Evolutionary conservation across 148 eudicot species (phyloP).

Genomic region (Vaccinium darrowii): DNA sequence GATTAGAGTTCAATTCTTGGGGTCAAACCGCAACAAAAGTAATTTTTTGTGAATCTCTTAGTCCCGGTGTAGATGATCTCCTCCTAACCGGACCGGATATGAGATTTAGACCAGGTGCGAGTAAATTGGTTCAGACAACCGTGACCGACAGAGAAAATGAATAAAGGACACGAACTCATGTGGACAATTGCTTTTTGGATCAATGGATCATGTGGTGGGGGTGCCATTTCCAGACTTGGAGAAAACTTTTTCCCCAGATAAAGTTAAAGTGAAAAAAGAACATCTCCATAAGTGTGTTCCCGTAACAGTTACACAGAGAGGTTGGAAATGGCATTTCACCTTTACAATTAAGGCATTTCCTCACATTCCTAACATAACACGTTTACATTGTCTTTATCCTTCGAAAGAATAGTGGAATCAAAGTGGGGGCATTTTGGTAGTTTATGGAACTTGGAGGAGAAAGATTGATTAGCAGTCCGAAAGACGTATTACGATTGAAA

Average conservation of each 20-base stretch:
- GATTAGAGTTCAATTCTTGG: too few species aligned
- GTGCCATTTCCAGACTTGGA: background rate
- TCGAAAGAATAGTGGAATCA: background rate
- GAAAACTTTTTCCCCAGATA: background rate
- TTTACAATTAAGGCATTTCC: background rate
- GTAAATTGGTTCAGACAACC: too few species aligned
- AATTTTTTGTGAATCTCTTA: too few species aligned
- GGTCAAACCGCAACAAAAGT: too few species aligned
- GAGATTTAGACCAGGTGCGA: too few species aligned
- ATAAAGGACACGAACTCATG: too few species aligned
- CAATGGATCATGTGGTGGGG: background rate
- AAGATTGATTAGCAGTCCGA: too few species aligned
- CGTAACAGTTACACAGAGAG: background rate
- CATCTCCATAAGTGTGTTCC: background rate
- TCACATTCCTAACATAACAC: background rate
- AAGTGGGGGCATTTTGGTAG: background rate
- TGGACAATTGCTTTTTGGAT: background rate
- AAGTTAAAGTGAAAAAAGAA: background rate
- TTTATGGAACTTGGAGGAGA: background rate
- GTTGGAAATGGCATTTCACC: slow-evolving; percentile 1
- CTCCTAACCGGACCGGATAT: too few species aligned
- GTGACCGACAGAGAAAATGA: too few species aligned
- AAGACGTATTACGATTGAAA: too few species aligned
- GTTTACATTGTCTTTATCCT: background rate
- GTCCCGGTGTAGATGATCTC: too few species aligned